Base-by-base conservation (phyloP, 495 filamentous ascomycete species). In the Tuber aestivum region DNA sequence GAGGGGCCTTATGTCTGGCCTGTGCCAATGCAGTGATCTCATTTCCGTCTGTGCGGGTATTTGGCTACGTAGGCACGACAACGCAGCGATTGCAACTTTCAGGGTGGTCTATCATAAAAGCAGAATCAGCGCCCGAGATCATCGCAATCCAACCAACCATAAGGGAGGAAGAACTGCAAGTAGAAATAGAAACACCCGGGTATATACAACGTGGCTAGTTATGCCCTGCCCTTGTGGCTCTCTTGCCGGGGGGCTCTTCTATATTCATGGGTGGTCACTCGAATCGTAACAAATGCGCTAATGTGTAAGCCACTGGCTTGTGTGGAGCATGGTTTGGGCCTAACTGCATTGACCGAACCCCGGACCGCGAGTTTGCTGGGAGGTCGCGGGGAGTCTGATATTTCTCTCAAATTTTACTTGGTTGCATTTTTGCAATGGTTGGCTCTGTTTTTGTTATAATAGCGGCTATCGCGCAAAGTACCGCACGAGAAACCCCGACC, bases 391-490 rank as follows among this genome's bases (percentile, higher is more conserved):
- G n/a, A 32, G 50, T 27, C 27, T 61, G 50, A 2, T 14, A 23
- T 32, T 45, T 7, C 12, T 27, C 50, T n/a, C 50, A 61, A 12
- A 61, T 14, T 61, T 61, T 61, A n/a, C 50, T 61, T 56, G n/a
- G n/a, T n/a, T n/a, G n/a, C 48, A 27, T 61, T 61, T 61, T 61
- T 32, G n/a, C 50, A n/a, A 61, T 61, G n/a, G 27, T 61, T 61
- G n/a, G 23, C 50, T 14, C 9, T 61, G n/a, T 23, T 61, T 61
- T 32, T 61, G 14, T 61, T 61, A 61, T 12, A 32, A 12, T 27
- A 32, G 50, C 50, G 50, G n/a, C n/a, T 61, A 61, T 61, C 50
- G 50, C 50, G 50, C 50, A 14, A 27, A 32, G 50, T 32, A 32
- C 50, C n/a, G 23, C 20, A 61, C 50, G 3, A 61, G 50, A 61